Evolutionary conservation across 1,284 basidiomycete genomes (phyloP).

Genomic region (Pseudozyma flocculosa): DNA sequence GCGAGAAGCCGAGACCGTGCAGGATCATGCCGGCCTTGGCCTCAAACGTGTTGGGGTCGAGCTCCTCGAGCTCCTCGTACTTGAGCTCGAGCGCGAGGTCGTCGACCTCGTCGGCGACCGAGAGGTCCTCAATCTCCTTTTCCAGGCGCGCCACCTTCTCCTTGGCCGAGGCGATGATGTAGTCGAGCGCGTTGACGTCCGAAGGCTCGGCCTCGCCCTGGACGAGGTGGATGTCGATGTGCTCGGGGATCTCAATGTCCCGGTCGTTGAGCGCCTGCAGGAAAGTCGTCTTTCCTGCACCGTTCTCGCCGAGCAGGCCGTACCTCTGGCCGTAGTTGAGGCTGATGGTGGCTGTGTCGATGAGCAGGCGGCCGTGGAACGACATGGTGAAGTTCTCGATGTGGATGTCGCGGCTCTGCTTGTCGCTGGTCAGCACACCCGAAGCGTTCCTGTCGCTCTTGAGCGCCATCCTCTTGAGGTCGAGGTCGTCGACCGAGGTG

Average conservation of each 20-base stretch:
- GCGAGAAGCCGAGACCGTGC: slow-evolving; percentile 91
- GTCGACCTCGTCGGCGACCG: slow-evolving; percentile 82
- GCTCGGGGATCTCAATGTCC: slow-evolving; percentile 88
- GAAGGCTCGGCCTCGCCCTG: slow-evolving; percentile 92
- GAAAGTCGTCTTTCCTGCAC: slow-evolving; percentile 84
- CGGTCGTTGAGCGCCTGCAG: slow-evolving; percentile 54
- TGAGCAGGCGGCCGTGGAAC: slow-evolving; percentile 91
- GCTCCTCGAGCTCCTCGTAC: slow-evolving; percentile 95
- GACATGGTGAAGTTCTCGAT: slow-evolving; percentile 94
- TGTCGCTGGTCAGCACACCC: slow-evolving; percentile 89
- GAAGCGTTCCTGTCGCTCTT: slow-evolving; percentile 56
- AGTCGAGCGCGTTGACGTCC: slow-evolving; percentile 93
- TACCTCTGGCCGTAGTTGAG: slow-evolving; percentile 95
- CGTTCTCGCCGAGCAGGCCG: slow-evolving; percentile 93
- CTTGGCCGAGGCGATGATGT: slow-evolving; percentile 87
- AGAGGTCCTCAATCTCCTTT: slow-evolving; percentile 90
- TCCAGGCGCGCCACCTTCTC: slow-evolving; percentile 95
- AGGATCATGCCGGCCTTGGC: slow-evolving; percentile 92
- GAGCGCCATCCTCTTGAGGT: slow-evolving; percentile 57
- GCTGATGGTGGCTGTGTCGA: slow-evolving; percentile 84
- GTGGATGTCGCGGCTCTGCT: slow-evolving; percentile 92
- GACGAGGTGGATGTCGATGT: slow-evolving; percentile 98
- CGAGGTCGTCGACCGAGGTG: slow-evolving; percentile 39
- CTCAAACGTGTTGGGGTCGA: slow-evolving; percentile 94
- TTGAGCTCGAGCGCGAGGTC: slow-evolving; percentile 81